Conservation (phyloP, 2,329 filamentous ascomycete genomes). For the Leptographium lundbergii region DNA sequence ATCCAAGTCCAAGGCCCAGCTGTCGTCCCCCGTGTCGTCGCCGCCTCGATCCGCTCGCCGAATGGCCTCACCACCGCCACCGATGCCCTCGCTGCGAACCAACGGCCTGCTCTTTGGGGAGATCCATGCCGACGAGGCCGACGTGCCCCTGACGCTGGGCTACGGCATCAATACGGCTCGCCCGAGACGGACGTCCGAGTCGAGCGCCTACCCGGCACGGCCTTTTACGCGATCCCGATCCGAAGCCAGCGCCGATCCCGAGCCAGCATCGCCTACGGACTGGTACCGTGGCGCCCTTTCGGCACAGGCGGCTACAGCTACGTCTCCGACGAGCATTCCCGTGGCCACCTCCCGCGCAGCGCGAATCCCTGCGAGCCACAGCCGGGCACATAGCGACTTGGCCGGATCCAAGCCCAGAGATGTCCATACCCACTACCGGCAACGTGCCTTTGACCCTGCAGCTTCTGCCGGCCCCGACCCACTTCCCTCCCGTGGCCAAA, state of each 20-base stretch:
- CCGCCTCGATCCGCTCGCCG: conserved; percentile 6
- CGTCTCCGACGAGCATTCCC: background rate
- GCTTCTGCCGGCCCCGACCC: background rate
- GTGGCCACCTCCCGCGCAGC: background rate
- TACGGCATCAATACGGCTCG: conserved; percentile 43
- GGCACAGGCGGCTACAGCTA: background rate
- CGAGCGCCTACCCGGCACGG: conserved; percentile 45
- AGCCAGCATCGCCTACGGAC: conserved; percentile 52
- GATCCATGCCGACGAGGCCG: conserved; percentile 47
- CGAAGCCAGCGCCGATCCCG: conserved; percentile 39
- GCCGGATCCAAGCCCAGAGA: conserved; percentile 12
- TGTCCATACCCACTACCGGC: background rate
- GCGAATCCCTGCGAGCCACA: conserved; percentile 19
- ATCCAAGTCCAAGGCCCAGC: conserved; percentile 31
- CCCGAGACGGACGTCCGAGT: conserved; percentile 56
- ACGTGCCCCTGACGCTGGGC: conserved; percentile 33
- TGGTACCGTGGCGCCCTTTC: conserved; percentile 39
- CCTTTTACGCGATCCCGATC: conserved; percentile 34
- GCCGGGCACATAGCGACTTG: conserved; percentile 49
- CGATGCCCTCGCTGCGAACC: conserved; percentile 22
- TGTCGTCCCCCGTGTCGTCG: conserved; percentile 22
- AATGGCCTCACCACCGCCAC: conserved; percentile 18
- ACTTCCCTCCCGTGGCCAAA: background rate
- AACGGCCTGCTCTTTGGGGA: conserved; percentile 60
- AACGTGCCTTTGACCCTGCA: background rate